These are phyloP conservation scores for Trametes pubescens DNA, from an alignment of 1,284 basidiomycete genomes.

Conservation along the genomic window DNA sequence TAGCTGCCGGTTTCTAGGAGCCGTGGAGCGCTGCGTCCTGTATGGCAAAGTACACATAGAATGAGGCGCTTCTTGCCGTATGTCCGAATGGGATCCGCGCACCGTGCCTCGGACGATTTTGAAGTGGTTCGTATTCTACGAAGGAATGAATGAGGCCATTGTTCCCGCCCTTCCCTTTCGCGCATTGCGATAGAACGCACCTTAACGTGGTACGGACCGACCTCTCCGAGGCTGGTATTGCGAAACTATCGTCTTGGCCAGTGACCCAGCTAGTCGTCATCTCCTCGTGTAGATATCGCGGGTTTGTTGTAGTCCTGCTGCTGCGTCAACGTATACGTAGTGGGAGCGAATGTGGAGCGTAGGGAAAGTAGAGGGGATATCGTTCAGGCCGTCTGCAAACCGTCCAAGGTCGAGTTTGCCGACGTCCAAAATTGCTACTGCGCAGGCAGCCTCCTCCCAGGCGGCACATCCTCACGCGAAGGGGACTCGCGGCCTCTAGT, in stretches of 20 bases:
- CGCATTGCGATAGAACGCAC: background rate
- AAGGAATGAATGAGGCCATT: background rate
- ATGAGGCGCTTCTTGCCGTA: constrained; percentile 10
- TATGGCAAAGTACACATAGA: background rate
- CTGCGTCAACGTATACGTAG: too few relatives aligned
- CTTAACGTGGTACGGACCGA: too few relatives aligned
- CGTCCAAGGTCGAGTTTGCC: background rate
- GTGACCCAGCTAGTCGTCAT: too few relatives aligned
- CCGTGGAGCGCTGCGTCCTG: constrained; percentile 1
- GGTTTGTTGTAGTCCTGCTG: too few relatives aligned
- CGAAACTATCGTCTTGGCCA: too few relatives aligned
- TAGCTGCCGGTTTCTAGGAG: constrained; percentile 1
- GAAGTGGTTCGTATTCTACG: background rate
- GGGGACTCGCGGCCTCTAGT: constrained; percentile 7
- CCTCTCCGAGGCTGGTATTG: too few relatives aligned
- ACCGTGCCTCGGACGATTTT: constrained; percentile 1
- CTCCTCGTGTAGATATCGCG: too few relatives aligned
- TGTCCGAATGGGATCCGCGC: constrained; percentile 19
- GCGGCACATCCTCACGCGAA: background rate
- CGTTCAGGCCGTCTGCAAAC: background rate
- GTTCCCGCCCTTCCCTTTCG: too few relatives aligned
- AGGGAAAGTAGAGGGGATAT: background rate
- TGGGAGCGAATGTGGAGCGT: background rate
- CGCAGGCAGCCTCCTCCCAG: background rate
- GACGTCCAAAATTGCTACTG: background rate